Conservation (phyloP, 306 rosid genomes). For the Citrullus mucosospermus region DNA sequence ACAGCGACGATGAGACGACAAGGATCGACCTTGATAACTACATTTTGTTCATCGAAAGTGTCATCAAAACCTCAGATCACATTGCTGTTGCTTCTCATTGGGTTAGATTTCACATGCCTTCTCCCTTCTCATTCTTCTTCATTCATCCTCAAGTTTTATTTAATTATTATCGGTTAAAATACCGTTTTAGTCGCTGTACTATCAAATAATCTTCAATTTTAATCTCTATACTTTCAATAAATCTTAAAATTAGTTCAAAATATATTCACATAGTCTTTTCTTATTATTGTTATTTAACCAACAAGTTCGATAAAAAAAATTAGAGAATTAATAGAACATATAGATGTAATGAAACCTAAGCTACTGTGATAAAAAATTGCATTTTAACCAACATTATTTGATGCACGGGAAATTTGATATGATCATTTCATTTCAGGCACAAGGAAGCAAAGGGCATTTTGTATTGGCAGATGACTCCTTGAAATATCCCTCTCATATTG, state of each 20-base stretch:
- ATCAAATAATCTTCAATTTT: too few species aligned
- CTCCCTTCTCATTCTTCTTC: background rate
- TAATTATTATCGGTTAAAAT: too few species aligned
- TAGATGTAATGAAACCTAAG: too few species aligned
- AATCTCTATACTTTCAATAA: too few species aligned
- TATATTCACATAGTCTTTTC: too few species aligned
- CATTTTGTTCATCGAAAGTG: background rate
- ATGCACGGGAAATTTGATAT: background rate
- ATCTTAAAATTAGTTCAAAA: too few species aligned
- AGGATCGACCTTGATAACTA: background rate
- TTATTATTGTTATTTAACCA: too few species aligned
- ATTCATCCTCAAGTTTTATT: background rate
- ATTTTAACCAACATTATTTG: background rate
- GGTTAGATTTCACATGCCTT: background rate
- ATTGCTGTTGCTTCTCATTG: background rate
- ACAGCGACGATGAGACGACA: background rate
- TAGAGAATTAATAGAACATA: too few species aligned
- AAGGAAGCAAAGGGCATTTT: conserved; percentile 1
- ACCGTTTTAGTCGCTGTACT: too few species aligned
- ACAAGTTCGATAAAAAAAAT: too few species aligned
- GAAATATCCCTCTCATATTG: background rate
- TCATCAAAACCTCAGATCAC: background rate
- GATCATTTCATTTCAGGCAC: background rate
- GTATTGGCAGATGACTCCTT: background rate
- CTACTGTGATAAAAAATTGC: too few species aligned